Evolutionary conservation across 176 grass and related monocot genomes (phyloP).

Genomic region (Eleusine coracana): DNA sequence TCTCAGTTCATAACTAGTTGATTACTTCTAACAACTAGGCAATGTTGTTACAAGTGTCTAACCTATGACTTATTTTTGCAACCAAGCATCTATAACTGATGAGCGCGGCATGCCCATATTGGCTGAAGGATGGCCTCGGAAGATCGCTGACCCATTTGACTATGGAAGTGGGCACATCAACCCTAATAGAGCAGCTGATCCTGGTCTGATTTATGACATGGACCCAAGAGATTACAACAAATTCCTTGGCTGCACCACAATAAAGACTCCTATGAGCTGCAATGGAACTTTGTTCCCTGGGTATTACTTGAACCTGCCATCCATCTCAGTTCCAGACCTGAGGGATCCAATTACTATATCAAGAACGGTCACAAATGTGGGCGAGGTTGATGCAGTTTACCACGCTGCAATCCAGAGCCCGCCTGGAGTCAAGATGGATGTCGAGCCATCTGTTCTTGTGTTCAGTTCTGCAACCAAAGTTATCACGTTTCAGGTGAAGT

Average conservation of each 20-base stretch:
- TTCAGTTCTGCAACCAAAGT: conserved; percentile 28
- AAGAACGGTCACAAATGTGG: conserved; percentile 36
- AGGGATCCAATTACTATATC: not conserved
- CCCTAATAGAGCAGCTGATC: conserved; percentile 49
- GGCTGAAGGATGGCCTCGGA: conserved; percentile 45
- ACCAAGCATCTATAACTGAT: conserved; percentile 43
- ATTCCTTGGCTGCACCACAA: conserved; percentile 31
- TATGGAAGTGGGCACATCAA: conserved; percentile 57
- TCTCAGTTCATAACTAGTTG: not conserved
- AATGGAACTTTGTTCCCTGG: not conserved
- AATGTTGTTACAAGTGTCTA: not conserved
- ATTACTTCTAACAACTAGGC: not conserved
- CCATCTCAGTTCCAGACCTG: conserved; percentile 34
- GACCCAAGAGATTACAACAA: conserved; percentile 41
- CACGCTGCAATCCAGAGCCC: conserved; percentile 4
- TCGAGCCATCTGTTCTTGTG: conserved; percentile 33
- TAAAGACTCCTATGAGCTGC: not conserved
- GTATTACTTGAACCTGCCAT: conserved; percentile 36
- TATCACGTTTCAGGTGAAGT: conserved; percentile 24
- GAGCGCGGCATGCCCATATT: conserved; percentile 43
- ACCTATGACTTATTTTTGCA: not conserved
- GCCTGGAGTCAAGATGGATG: conserved; percentile 29
- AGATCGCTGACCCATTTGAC: conserved; percentile 60
- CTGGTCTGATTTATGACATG: conserved; percentile 45
- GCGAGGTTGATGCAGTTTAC: conserved; percentile 30